Conservation (phyloP, 192 early-diverging fungal genomes). For the Coemansia sp. region DNA sequence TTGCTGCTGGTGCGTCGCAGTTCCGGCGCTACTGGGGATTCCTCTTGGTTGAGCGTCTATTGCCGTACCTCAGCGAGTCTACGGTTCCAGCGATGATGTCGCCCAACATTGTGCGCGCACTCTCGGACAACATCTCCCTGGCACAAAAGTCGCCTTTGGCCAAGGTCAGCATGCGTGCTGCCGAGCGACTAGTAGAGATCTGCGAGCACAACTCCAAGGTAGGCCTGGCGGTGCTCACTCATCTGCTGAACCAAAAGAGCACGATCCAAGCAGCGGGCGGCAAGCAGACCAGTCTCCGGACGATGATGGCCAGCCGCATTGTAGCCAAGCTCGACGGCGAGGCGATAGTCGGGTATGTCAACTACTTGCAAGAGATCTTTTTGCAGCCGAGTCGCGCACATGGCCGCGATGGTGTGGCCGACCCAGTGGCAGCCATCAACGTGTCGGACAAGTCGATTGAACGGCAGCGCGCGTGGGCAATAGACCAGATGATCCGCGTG, state of each 20-base stretch:
- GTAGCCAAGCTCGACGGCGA: constrained; percentile 69
- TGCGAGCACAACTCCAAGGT: constrained; percentile 69
- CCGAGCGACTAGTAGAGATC: constrained; percentile 52
- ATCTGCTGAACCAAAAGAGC: constrained; percentile 77
- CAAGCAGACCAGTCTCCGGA: constrained; percentile 61
- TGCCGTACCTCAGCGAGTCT: constrained; percentile 44
- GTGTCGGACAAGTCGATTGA: constrained; percentile 43
- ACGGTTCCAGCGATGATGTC: constrained; percentile 58
- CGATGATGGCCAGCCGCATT: constrained; percentile 81
- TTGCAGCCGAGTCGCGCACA: constrained; percentile 52
- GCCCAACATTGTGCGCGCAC: constrained; percentile 79
- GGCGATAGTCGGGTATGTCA: constrained; percentile 72
- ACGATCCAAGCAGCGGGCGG: constrained; percentile 64
- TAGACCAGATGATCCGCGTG: constrained; percentile 81
- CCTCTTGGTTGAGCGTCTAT: constrained; percentile 70
- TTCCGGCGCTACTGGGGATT: constrained; percentile 92
- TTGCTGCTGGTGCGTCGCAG: constrained; percentile 71
- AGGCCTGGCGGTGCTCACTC: constrained; percentile 76
- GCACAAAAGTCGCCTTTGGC: constrained; percentile 71
- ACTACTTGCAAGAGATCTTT: constrained; percentile 73
- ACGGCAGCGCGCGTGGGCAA: constrained; percentile 72
- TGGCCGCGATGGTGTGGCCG: constrained; percentile 33
- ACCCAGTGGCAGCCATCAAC: constrained; percentile 32
- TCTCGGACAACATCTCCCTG: constrained; percentile 85
- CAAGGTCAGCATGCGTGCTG: constrained; percentile 66